A percentile compares a stretch with the other conserved stretches of the same genome.
phyloP scores from a whole-genome alignment of 257 asterid genomes.

The Solanum peruvianum region DNA sequence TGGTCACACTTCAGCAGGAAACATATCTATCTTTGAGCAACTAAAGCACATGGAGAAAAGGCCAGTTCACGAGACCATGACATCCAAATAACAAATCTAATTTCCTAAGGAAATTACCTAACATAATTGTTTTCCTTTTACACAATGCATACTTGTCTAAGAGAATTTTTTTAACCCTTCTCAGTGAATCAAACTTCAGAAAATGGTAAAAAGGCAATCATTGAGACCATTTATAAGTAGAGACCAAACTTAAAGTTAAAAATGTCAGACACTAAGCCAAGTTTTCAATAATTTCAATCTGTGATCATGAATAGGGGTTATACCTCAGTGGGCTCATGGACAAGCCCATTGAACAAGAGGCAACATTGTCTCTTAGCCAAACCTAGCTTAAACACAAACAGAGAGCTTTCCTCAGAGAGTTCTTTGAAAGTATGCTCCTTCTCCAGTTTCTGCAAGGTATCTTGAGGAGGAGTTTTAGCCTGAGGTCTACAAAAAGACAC shows the following conservation, averaged over 20 bases:
- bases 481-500: slow-evolving; percentile 42
- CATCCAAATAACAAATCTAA: neutral
- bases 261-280: neutral
- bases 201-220: neutral
- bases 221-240: neutral
- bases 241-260: neutral
- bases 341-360: slow-evolving; percentile 95
- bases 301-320: slow-evolving; percentile 2
- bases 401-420: slow-evolving; percentile 60
- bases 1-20: neutral
- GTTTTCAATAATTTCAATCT: neutral
- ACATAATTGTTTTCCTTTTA: neutral
- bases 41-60: neutral
- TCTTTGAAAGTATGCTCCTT: slow-evolving; percentile 58
- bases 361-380: slow-evolving; percentile 66
- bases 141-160: neutral
- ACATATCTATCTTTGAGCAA: neutral
- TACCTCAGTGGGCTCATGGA: slow-evolving; percentile 84
- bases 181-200: neutral
- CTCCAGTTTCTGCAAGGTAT: slow-evolving; percentile 63
- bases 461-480: slow-evolving; percentile 84
- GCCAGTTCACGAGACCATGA: neutral
- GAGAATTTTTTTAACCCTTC: neutral
- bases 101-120: neutral
- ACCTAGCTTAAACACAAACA: slow-evolving; percentile 80